These are phyloP conservation scores for Calonectria pseudoturangicola DNA, from an alignment of 2,329 filamentous ascomycete genomes.

Conservation along the genomic window DNA sequence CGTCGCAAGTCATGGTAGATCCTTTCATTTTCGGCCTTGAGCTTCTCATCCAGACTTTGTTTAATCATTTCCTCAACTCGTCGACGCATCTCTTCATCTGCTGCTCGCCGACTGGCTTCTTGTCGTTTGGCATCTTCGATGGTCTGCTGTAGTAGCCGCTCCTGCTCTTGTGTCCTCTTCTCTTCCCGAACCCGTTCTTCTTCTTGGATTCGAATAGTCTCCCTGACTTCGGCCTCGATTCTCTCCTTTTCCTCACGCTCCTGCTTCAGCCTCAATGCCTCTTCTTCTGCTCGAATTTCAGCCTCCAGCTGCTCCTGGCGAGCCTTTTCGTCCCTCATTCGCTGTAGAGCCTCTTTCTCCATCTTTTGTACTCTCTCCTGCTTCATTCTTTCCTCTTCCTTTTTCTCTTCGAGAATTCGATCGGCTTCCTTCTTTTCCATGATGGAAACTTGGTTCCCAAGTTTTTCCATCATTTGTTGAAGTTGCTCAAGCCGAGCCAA, in stretches of 20 bases:
- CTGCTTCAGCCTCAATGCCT: slow-evolving; percentile 12
- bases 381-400: slow-evolving; percentile 9
- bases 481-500: slow-evolving; percentile 17
- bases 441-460: slow-evolving; percentile 16
- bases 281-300: slow-evolving; percentile 11
- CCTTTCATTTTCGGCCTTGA: slow-evolving; percentile 18
- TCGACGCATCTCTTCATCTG: neutral
- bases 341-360: slow-evolving; percentile 26
- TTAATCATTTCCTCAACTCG: slow-evolving; percentile 21
- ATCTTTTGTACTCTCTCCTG: slow-evolving; percentile 4
- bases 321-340: slow-evolving; percentile 25
- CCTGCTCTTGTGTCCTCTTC: neutral
- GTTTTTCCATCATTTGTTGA: slow-evolving; percentile 25
- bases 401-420: neutral
- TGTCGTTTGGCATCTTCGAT: slow-evolving; percentile 16
- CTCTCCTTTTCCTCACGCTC: slow-evolving; percentile 3
- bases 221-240: slow-evolving; percentile 11
- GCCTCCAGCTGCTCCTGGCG: neutral
- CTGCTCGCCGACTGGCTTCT: neutral
- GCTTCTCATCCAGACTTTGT: slow-evolving; percentile 16
- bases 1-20: slow-evolving; percentile 24
- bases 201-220: slow-evolving; percentile 7
- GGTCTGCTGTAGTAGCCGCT: neutral
- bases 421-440: slow-evolving; percentile 26
- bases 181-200: slow-evolving; percentile 18